phyloP scores from a whole-genome alignment of 345 rosid genomes.

The Populus davidiana region DNA sequence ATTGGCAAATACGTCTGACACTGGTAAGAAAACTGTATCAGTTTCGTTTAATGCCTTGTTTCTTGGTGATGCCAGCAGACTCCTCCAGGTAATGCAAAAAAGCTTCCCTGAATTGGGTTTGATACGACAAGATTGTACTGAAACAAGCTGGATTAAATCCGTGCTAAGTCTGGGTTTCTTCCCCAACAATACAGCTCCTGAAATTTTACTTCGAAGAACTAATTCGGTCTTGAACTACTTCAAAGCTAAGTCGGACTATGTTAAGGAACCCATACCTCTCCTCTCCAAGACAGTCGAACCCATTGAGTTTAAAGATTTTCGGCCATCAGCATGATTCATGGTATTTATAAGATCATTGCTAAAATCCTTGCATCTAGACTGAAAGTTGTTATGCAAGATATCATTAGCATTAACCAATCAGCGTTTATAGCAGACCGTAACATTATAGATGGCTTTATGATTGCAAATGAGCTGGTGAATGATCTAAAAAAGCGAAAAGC shows the following conservation, averaged over 20 bases:
- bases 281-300: too few species aligned
- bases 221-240: conserved; percentile 6
- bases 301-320: too few species aligned
- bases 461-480: too few species aligned
- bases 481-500: too few species aligned
- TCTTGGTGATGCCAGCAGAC: conserved; percentile 11
- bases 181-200: conserved; percentile 15
- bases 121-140: conserved; percentile 19
- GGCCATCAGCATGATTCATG: too few species aligned
- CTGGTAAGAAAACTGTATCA: neutral
- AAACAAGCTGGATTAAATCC: conserved; percentile 29
- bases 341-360: too few species aligned
- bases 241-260: conserved; percentile 38
- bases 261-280: conserved; percentile 25
- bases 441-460: too few species aligned
- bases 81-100: conserved; percentile 18
- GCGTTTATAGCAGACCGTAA: too few species aligned
- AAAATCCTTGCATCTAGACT: too few species aligned
- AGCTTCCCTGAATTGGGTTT: conserved; percentile 35
- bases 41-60: conserved; percentile 15
- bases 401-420: too few species aligned
- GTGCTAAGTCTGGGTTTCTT: conserved; percentile 10
- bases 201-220: conserved; percentile 24
- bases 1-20: neutral
- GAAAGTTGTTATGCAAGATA: too few species aligned